phyloP scores from a whole-genome alignment of 2,329 filamentous ascomycete species.

The Calonectria henricotiae region DNA sequence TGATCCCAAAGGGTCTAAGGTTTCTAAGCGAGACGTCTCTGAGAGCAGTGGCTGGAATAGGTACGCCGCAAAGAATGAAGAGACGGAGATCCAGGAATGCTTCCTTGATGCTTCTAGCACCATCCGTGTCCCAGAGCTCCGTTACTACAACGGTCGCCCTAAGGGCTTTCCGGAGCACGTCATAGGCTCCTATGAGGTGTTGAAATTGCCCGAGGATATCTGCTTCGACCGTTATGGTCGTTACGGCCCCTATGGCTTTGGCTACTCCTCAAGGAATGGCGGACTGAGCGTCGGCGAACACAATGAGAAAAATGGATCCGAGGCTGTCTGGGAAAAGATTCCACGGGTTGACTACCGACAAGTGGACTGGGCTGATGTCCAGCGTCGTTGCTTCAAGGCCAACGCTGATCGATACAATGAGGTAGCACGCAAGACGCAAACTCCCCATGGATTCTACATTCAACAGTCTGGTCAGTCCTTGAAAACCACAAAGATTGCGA shows the following conservation, averaged over 20 bases:
- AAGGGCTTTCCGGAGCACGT: slow-evolving; percentile 88
- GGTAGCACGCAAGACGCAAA: slow-evolving; percentile 59
- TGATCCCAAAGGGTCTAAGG: slow-evolving; percentile 27
- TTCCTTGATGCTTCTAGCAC: slow-evolving; percentile 81
- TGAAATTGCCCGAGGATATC: slow-evolving; percentile 86
- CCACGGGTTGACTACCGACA: slow-evolving; percentile 83
- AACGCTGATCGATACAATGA: slow-evolving; percentile 81
- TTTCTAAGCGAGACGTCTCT: slow-evolving; percentile 46
- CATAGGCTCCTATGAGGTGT: slow-evolving; percentile 87
- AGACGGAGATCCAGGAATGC: slow-evolving; percentile 77
- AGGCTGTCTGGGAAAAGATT: slow-evolving; percentile 81
- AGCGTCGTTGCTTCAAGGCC: slow-evolving; percentile 80
- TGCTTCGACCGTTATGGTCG: slow-evolving; percentile 95
- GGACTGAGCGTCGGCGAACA: slow-evolving; percentile 90
- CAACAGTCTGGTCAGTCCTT: slow-evolving; percentile 53
- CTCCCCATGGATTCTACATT: slow-evolving; percentile 70
- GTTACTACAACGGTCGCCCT: slow-evolving; percentile 84
- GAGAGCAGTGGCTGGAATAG: slow-evolving; percentile 58
- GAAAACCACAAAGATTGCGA: slow-evolving; percentile 36
- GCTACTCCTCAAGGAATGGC: slow-evolving; percentile 84
- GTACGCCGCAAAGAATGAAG: slow-evolving; percentile 60
- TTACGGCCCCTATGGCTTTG: slow-evolving; percentile 90
- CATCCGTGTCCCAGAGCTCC: slow-evolving; percentile 78
- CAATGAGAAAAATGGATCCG: slow-evolving; percentile 86
- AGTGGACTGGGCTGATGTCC: slow-evolving; percentile 85